Base-by-base conservation (phyloP, 208 protist genomes). In the Leishmania martiniquensis region DNA sequence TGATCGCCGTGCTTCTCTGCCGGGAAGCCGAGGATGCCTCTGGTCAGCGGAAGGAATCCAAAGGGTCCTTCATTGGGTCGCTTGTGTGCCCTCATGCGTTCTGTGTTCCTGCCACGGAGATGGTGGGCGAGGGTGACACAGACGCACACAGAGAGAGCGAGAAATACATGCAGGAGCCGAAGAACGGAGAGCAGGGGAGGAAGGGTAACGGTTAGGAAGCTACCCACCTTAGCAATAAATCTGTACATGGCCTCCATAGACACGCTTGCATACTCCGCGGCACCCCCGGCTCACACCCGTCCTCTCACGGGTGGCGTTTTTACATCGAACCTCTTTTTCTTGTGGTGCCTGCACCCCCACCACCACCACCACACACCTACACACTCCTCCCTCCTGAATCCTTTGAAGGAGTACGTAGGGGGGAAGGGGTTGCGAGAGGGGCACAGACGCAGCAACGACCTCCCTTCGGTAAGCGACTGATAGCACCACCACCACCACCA, bases 211-310 rank as follows among this genome's bases (percentile, higher is more conserved):
- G 42, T 7, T 20, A 69, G 10, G 25, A 69, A 49, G 12, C 25
- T 29, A 25, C 37, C 39, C 49, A 42, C 32, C 39, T 7, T 1
- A 44, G 39, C 25, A 49, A 69, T 42, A 45, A 32, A 44, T 29
- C 65, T 69, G 42, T 69, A 69, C 65, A 69, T 69, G 22, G 7
- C 42, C n/a, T 29, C 34, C 20, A 69, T 69, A 32, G 25, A 49
- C 15, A 45, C 39, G 9, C n/a, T n/a, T n/a, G n/a, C n/a, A n/a
- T n/a, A n/a, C n/a, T n/a, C n/a, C n/a, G n/a, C n/a, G n/a, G n/a
- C n/a, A n/a, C n/a, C n/a, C n/a, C n/a, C n/a, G n/a, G n/a, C n/a
- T n/a, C n/a, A n/a, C n/a, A n/a, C n/a, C n/a, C n/a, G n/a, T n/a
- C n/a, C n/a, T n/a, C n/a, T n/a, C n/a, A n/a, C n/a, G n/a, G n/a